Evolutionary conservation across 768 basidiomycete species (phyloP), one percentile per base, ranked within the genome.

Genomic region (Trametes meyenii): DNA sequence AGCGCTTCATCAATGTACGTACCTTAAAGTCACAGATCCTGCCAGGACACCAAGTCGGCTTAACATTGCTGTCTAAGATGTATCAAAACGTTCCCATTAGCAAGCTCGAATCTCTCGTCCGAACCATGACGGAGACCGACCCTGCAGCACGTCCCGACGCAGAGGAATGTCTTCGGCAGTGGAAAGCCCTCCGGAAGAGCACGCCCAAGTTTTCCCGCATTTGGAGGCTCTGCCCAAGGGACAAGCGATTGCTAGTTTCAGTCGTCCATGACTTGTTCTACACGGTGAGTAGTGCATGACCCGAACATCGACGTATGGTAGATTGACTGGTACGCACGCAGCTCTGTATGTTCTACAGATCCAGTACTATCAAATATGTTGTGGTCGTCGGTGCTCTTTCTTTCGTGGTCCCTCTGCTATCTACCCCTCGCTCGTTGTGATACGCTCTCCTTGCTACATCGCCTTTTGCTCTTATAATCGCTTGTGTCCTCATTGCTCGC

Each of bases 71-170:
- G 14, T 19, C 42, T 43, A 13, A 43, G 42, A 14, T 3, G 45
- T 68, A 51, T 38, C 42, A 46, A 4, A 68, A 66, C 33, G n/a
- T 66, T 10, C 48, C 21, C 21, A 55, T 64, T n/a, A n/a, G n/a
- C n/a, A n/a, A n/a, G 16, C 36, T 68, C 1, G 16, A 6, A 13
- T 65, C 67, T 10, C 46, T 68, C 2, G 54, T 65, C 10, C 4
- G 17, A 5, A 1, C 19, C 3, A 66, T 66, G 67, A 56, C 43
- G 10, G 7, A 52, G 17, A 24, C 3, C 1, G 50, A 68, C 43
- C 64, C 66, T 11, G 12, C 24, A 1, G 4, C 24, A 14, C 52
- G 67, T 16, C 67, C 67, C 5, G 61, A 21, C 16, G 67, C 67
- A 3, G n/a, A 3, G 1, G 64, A 68, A 19, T 61, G 55, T 7